phyloP scores from a whole-genome alignment of 192 early-diverging fungal genomes.

The Blastocladiella britannica region DNA sequence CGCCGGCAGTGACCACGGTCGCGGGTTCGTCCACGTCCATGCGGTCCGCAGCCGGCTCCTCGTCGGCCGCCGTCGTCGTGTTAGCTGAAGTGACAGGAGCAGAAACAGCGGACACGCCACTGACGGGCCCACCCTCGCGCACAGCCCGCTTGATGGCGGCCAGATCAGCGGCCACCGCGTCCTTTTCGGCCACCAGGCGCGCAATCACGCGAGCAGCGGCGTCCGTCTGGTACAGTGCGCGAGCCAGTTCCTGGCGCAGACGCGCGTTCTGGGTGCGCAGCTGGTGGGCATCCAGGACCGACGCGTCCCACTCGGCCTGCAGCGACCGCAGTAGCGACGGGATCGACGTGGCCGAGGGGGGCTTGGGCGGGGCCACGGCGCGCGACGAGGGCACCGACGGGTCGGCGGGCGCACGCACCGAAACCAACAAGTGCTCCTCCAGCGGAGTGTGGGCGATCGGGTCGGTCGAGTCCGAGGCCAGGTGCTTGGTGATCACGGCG shows the following conservation, averaged over 20 bases:
- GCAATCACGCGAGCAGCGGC: slow-evolving; percentile 89
- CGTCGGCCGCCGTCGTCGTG: slow-evolving; percentile 34
- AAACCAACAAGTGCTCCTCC: slow-evolving; percentile 45
- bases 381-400: neutral
- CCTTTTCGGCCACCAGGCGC: slow-evolving; percentile 68
- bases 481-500: slow-evolving; percentile 66
- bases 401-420: slow-evolving; percentile 22
- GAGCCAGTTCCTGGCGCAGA: slow-evolving; percentile 75
- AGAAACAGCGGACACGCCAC: slow-evolving; percentile 1
- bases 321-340: slow-evolving; percentile 68
- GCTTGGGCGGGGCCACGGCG: slow-evolving; percentile 59
- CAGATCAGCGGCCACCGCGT: slow-evolving; percentile 57
- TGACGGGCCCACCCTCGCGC: neutral
- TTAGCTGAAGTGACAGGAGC: slow-evolving; percentile 9
- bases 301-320: slow-evolving; percentile 93
- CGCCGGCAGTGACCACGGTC: slow-evolving; percentile 16
- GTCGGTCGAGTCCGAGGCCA: slow-evolving; percentile 60
- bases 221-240: slow-evolving; percentile 89
- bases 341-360: slow-evolving; percentile 74
- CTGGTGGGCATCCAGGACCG: slow-evolving; percentile 81
- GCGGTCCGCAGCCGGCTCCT: slow-evolving; percentile 23
- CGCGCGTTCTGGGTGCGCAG: slow-evolving; percentile 82
- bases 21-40: slow-evolving; percentile 30
- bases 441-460: slow-evolving; percentile 59
- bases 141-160: neutral